Evolutionary conservation across 1,284 basidiomycete species (phyloP), one percentile per base, ranked within the genome.

Genomic region (Ganoderma resinaceum): DNA sequence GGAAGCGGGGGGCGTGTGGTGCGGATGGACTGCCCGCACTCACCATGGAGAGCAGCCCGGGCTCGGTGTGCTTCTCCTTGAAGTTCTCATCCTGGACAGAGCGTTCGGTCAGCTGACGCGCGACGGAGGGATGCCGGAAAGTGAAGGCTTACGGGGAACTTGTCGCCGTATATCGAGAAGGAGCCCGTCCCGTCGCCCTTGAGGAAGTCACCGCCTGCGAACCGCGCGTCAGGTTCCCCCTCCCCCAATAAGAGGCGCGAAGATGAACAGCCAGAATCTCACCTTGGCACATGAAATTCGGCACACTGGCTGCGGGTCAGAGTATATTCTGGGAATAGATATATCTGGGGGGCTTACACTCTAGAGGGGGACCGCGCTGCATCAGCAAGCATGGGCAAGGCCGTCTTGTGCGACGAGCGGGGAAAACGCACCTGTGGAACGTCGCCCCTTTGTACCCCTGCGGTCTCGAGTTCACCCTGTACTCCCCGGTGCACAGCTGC

Each of bases 401-500:
- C 52, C 38, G 37, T 43, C 42, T 46, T 14, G 16, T 20, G 31
- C 12, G 42, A 31, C 43, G 31, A 55, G 29, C 12, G 53, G 65
- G 35, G 31, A 38, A 38, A 46, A 70, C 86, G 73, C 77, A 95
- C 95, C 97, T 88, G 80, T 99, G 97, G 80, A 99, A 98, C 1
- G 91, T 94, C 18, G 92, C 90, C 73, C 87, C 87, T 81, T 97
- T 96, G 82, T 95, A 97, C 4, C 95, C 95, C 78, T 96, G 94
- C 6, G 95, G 95, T 64, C 94, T 84, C 23, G 91, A 87, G 75
- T 96, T 95, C 23, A 95, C 87, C 76, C 95, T 88, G 81, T 91
- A 95, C 82, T 99, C 97, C 38, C 98, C 97, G 0, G 97, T 99
- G 78, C 97, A 99, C 26, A 99, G 84, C 76, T 99, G 97, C 68